phyloP scores from a whole-genome alignment of 2,329 filamentous ascomycete species.

The Dactylonectria estremocensis region DNA sequence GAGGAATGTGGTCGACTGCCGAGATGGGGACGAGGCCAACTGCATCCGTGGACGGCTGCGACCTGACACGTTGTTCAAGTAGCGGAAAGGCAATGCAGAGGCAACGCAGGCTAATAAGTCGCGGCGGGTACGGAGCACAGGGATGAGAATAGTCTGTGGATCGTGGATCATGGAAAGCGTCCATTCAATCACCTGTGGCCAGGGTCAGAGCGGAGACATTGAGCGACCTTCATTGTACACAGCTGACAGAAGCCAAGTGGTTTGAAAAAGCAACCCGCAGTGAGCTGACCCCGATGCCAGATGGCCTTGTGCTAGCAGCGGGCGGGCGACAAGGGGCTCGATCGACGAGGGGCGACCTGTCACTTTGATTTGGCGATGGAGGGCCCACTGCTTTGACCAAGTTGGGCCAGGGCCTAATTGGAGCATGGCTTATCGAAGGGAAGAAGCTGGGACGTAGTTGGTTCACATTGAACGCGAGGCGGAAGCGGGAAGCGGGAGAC shows the following conservation, averaged over 20 bases:
- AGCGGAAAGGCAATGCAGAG: slow-evolving; percentile 21
- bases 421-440: slow-evolving; percentile 27
- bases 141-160: slow-evolving; percentile 21
- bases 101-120: slow-evolving; percentile 4
- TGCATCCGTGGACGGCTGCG: slow-evolving; percentile 24
- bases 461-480: slow-evolving; percentile 14
- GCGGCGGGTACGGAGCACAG: slow-evolving; percentile 21
- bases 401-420: slow-evolving; percentile 26
- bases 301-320: slow-evolving; percentile 16
- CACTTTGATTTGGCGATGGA: slow-evolving; percentile 38
- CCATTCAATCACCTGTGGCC: slow-evolving; percentile 14
- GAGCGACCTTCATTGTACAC: slow-evolving; percentile 16
- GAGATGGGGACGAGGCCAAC: slow-evolving; percentile 23
- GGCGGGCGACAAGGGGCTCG: slow-evolving; percentile 36
- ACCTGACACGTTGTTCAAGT: slow-evolving; percentile 24
- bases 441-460: slow-evolving; percentile 22
- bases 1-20: slow-evolving; percentile 23
- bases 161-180: slow-evolving; percentile 17
- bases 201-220: slow-evolving; percentile 19
- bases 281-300: slow-evolving; percentile 18
- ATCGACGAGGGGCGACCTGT: slow-evolving; percentile 42
- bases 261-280: slow-evolving; percentile 19
- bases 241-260: slow-evolving; percentile 9
- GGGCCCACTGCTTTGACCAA: slow-evolving; percentile 35
- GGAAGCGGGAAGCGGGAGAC: slow-evolving; percentile 11